Conservation (phyloP, 2,329 filamentous ascomycete species). For the Fusarium avenaceum region DNA sequence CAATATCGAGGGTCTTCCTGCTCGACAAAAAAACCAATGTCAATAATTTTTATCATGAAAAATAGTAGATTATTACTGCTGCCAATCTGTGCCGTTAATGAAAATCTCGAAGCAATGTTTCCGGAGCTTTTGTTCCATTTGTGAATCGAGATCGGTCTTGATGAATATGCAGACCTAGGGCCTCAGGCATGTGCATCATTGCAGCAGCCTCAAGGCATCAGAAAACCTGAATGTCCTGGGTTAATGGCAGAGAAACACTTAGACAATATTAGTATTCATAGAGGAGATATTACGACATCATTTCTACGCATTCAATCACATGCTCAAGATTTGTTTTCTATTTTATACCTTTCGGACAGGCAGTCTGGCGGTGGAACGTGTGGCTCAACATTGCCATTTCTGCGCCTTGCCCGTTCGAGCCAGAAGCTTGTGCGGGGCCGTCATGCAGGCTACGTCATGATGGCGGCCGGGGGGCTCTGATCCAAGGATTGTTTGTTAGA, state of each 20-base stretch:
- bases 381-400: constrained; percentile 22
- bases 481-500: constrained; percentile 38
- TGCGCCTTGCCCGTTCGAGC: constrained; percentile 34
- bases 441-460: constrained; percentile 45
- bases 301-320: background rate
- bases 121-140: constrained; percentile 44
- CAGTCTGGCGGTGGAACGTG: constrained; percentile 24
- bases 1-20: no score
- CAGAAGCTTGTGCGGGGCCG: constrained; percentile 44
- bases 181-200: constrained; percentile 32
- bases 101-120: background rate
- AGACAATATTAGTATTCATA: background rate
- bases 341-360: background rate
- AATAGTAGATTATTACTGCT: no score
- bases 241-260: background rate
- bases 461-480: constrained; percentile 31
- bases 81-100: background rate
- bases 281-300: background rate
- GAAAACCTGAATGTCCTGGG: background rate
- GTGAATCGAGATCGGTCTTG: constrained; percentile 31
- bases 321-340: background rate
- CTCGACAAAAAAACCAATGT: background rate
- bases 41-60: background rate
- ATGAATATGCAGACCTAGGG: constrained; percentile 22
- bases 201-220: background rate